phyloP scores from a whole-genome alignment of 2,329 filamentous ascomycete species.

The Penicillium brasilianum region DNA sequence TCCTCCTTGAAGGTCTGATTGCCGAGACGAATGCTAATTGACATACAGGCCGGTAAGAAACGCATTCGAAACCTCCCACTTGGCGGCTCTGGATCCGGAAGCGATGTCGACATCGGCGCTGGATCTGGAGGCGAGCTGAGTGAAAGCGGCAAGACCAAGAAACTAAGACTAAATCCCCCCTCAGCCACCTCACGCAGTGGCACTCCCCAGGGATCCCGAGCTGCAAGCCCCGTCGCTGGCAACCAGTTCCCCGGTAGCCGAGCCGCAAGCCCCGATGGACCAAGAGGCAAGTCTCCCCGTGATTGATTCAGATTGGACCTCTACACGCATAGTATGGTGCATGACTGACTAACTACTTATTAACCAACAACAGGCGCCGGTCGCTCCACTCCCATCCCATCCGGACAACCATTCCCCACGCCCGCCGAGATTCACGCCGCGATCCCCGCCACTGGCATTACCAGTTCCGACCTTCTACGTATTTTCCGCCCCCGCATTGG shows the following conservation, averaged over 20 bases:
- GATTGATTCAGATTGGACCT: neutral
- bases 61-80: constrained; percentile 42
- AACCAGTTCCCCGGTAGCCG: constrained; percentile 41
- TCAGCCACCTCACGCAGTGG: constrained; percentile 42
- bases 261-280: constrained; percentile 47
- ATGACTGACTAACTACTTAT: neutral
- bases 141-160: constrained; percentile 53
- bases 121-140: constrained; percentile 53
- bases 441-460: constrained; percentile 53
- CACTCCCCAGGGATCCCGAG: constrained; percentile 56
- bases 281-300: constrained; percentile 31
- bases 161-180: constrained; percentile 55
- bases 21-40: constrained; percentile 10
- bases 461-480: constrained; percentile 50
- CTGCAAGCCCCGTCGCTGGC: constrained; percentile 51
- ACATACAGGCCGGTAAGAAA: constrained; percentile 58
- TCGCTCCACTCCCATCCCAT: constrained; percentile 39
- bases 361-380: constrained; percentile 28
- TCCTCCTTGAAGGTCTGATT: too few relatives aligned
- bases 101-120: constrained; percentile 62
- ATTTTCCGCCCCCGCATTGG: constrained; percentile 51
- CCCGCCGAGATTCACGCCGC: constrained; percentile 53
- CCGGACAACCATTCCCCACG: constrained; percentile 48
- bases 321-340: neutral
- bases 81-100: constrained; percentile 54